Evolutionary conservation across 768 basidiomycete species (phyloP).

Genomic region (Naganishia vaughanmartiniae): DNA sequence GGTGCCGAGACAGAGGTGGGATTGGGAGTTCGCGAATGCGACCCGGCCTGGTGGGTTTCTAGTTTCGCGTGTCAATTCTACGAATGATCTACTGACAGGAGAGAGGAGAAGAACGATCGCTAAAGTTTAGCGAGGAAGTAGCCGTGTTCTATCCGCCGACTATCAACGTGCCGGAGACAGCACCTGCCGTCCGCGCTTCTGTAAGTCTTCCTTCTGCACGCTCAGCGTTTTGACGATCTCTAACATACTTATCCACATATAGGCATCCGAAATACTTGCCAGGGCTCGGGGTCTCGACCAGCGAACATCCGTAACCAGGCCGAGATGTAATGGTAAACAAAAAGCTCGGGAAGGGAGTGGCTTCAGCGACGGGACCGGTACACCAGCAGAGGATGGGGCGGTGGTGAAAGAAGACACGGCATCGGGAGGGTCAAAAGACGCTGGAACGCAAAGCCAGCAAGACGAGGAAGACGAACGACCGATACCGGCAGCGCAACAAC

Average conservation of each 20-base stretch:
- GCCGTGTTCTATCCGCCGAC: slow-evolving; percentile 9
- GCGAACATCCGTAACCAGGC: not conserved
- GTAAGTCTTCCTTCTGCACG: no score
- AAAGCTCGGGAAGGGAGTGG: not conserved
- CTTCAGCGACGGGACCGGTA: not conserved
- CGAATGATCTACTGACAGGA: not conserved
- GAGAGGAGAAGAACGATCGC: not conserved
- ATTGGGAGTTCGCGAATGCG: slow-evolving; percentile 16
- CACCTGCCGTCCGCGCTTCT: no score
- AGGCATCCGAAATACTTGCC: not conserved
- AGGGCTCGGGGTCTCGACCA: not conserved
- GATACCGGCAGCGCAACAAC: not conserved
- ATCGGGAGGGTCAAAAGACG: not conserved
- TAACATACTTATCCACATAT: not conserved
- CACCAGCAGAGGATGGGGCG: not conserved
- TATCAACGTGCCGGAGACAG: not conserved
- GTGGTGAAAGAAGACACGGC: not conserved
- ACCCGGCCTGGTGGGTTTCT: not conserved
- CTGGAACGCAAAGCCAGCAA: not conserved
- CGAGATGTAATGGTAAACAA: not conserved
- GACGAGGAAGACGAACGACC: not conserved
- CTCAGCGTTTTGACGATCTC: no score
- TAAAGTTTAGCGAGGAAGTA: not conserved
- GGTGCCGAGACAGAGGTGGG: slow-evolving; percentile 13
- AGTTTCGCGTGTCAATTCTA: not conserved